Evolutionary conservation across 331 rosid species (phyloP).

Genomic region (Pyrus hybrid): DNA sequence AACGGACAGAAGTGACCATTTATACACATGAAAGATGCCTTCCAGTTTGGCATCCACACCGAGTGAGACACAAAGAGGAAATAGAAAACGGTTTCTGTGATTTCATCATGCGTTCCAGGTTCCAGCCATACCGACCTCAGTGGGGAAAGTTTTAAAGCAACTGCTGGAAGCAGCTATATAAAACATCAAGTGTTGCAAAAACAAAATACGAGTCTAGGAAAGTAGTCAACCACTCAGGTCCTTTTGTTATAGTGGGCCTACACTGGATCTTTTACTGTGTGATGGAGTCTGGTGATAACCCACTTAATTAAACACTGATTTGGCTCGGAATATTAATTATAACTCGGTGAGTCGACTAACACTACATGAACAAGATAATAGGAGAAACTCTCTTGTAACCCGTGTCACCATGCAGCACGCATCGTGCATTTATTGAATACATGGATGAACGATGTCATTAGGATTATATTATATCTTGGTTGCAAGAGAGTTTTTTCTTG

Average conservation of each 20-base stretch:
- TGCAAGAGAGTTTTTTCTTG: no score
- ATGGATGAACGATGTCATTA: no score
- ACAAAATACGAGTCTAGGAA: constrained; percentile 16
- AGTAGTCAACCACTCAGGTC: constrained; percentile 28
- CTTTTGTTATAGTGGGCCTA: constrained; percentile 9
- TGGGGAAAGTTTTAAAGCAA: constrained; percentile 14
- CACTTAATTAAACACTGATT: not conserved
- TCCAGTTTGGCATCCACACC: not conserved
- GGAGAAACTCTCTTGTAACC: not conserved
- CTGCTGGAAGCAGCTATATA: constrained; percentile 5
- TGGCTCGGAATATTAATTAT: not conserved
- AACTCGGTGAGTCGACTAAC: not conserved
- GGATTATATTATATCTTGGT: no score
- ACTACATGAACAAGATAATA: no score
- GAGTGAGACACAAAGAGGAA: not conserved
- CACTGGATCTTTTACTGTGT: constrained; percentile 2
- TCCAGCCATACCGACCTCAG: constrained; percentile 4
- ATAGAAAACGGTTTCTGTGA: not conserved
- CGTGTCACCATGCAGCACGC: not conserved
- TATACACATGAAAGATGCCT: not conserved
- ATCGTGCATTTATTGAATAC: no score
- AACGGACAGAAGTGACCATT: not conserved
- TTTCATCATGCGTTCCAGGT: not conserved
- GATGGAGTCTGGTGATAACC: not conserved
- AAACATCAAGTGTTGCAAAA: not conserved